These are phyloP conservation scores for Tolypocladium inflatum DNA, from an alignment of 2,329 filamentous ascomycete species.

Conservation along the genomic window DNA sequence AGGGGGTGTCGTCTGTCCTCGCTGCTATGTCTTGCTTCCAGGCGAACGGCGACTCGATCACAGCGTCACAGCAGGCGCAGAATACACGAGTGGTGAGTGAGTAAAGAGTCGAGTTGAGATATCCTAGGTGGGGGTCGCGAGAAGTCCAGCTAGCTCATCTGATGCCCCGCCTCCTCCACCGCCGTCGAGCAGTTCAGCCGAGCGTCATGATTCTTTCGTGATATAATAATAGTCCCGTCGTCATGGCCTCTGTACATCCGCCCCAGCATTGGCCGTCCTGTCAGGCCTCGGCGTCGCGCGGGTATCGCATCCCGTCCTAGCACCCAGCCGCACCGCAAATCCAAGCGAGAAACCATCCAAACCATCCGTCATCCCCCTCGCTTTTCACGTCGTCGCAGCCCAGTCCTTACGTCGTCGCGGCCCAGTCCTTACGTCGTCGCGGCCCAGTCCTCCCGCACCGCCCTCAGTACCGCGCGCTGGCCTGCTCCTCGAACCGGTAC, in stretches of 20 bases:
- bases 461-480: neutral
- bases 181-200: neutral
- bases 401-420: too few relatives aligned
- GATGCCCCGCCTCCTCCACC: neutral
- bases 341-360: too few relatives aligned
- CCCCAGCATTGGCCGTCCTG: too few relatives aligned
- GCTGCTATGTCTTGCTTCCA: neutral
- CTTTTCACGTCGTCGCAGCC: neutral
- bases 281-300: neutral
- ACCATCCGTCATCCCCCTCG: neutral
- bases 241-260: too few relatives aligned
- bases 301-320: neutral
- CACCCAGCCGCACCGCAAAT: neutral
- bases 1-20: neutral
- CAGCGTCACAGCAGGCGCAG: neutral
- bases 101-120: neutral
- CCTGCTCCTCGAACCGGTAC: slow-evolving; percentile 65
- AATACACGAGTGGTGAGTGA: neutral
- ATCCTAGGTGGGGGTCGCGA: neutral
- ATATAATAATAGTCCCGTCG: too few relatives aligned
- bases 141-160: neutral
- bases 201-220: too few relatives aligned
- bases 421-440: too few relatives aligned
- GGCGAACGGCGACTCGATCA: neutral
- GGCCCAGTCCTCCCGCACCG: neutral